Percentiles rank a stretch among this genome's conserved stretches.
phyloP scores from a whole-genome alignment of 495 filamentous ascomycete genomes.

The Pyronema domesticum region DNA sequence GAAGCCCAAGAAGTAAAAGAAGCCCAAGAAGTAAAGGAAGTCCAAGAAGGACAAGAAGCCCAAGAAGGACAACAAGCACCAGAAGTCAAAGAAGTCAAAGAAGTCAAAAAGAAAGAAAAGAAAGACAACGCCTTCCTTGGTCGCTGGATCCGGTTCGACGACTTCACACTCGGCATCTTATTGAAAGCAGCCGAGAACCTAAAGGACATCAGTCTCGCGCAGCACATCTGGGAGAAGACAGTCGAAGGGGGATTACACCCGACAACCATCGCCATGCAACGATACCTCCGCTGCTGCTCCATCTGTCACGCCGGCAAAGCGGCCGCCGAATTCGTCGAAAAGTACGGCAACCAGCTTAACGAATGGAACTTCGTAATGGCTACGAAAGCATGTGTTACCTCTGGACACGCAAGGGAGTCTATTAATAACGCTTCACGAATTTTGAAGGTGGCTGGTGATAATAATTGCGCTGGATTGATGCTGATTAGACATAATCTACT shows the following conservation, averaged over 20 bases:
- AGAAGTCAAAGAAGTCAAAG: neutral
- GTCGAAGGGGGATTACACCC: neutral
- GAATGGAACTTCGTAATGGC: conserved; percentile 1
- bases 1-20: neutral
- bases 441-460: neutral
- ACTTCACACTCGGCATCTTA: conserved; percentile 1
- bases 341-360: neutral
- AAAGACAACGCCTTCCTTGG: neutral
- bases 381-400: neutral
- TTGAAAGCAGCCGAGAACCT: conserved; percentile 3
- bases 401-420: neutral
- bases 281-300: neutral
- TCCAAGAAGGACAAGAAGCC: neutral
- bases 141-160: neutral
- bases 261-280: neutral
- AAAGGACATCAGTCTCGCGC: neutral
- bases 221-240: neutral
- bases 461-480: neutral
- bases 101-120: too few species aligned
- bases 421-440: neutral
- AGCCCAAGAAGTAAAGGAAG: neutral
- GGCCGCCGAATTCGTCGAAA: neutral
- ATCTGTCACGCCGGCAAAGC: neutral
- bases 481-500: neutral
- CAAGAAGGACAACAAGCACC: neutral